These are phyloP conservation scores for Cetradonia linearis DNA, from an alignment of 495 filamentous ascomycete species.

Conservation along the genomic window DNA sequence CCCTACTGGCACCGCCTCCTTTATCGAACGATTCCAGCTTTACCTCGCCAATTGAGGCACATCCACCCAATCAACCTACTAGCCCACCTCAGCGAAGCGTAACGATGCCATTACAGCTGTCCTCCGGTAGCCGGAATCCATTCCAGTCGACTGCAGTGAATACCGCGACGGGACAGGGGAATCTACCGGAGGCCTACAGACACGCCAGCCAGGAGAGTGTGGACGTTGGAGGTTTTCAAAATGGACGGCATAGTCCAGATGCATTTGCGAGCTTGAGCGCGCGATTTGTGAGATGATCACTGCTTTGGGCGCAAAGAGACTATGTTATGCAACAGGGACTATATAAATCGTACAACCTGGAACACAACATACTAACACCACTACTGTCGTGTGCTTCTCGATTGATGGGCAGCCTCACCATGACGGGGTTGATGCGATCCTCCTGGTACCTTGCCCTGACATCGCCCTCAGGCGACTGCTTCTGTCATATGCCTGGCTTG, in stretches of 20 bases:
- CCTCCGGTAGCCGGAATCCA: conserved; percentile 31
- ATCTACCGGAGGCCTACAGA: conserved; percentile 25
- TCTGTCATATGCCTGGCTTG: too few relatives aligned
- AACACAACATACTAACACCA: too few relatives aligned
- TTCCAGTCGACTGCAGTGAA: conserved; percentile 25
- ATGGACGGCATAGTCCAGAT: conserved; percentile 85
- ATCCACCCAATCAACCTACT: conserved; percentile 19
- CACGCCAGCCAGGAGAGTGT: conserved; percentile 87
- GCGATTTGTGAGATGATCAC: conserved; percentile 37
- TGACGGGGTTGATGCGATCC: too few relatives aligned
- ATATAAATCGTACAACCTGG: background rate
- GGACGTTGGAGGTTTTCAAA: conserved; percentile 62
- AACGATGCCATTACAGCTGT: conserved; percentile 29
- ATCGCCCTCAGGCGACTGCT: too few relatives aligned
- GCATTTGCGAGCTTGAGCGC: conserved; percentile 93
- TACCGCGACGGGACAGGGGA: conserved; percentile 13
- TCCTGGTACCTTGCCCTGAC: too few relatives aligned
- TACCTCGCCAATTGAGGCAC: conserved; percentile 25
- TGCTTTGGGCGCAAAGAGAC: background rate
- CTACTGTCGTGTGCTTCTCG: background rate
- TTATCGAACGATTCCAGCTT: conserved; percentile 30
- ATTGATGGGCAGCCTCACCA: too few relatives aligned
- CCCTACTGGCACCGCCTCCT: conserved; percentile 53
- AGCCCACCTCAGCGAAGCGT: conserved; percentile 25
- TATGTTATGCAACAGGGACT: background rate